Evolutionary conservation across 208 protist species (phyloP), one percentile per base, ranked within the genome.

Genomic region (Phytomonas sp.): DNA sequence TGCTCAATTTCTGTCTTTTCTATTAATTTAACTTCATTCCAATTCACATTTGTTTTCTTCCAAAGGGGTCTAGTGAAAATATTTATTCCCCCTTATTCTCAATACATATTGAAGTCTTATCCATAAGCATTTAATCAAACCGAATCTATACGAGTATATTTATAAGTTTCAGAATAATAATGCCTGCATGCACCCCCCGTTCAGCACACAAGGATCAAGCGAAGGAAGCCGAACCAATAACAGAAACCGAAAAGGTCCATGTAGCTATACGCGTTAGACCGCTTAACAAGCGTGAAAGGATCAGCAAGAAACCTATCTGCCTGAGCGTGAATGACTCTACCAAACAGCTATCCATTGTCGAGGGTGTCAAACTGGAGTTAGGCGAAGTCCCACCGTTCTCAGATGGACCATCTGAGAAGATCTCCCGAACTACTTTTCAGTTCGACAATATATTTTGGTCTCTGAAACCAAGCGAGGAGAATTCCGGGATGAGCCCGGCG

Each of bases 401-500:
- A 17, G 40, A 51, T 4, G 13, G 2, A 6, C 40, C 40, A 17
- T 3, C 4, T 1, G 40, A 6, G 40, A 51, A 17, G 13, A 4
- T 20, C 4, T 31, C 61, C 11, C 51, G 62, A 26, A 71, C 70
- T 59, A 76, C 74, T 32, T 91, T 86, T 60, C 81, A 87, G 68
- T 91, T 91, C 70, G 85, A 91, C 73, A 74, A 79, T 70, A 76
- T 85, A 37, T 91, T 88, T 66, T 86, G 80, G 85, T 88, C 85
- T 0, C 59, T 86, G 30, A 76, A 79, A 13, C 46, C 59, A 56
- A 59, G 6, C 36, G 36, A 4, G 36, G 36, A 9, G 36, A 9
- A 67, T 60, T 61, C 43, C 30, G 76, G 74, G 11, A 40, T n/a
- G 56, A 26, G 34, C 23, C 75, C 79, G 31, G 70, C 69, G 26